Conservation (phyloP, 1,284 basidiomycete species). For the Pascua guehoae region DNA sequence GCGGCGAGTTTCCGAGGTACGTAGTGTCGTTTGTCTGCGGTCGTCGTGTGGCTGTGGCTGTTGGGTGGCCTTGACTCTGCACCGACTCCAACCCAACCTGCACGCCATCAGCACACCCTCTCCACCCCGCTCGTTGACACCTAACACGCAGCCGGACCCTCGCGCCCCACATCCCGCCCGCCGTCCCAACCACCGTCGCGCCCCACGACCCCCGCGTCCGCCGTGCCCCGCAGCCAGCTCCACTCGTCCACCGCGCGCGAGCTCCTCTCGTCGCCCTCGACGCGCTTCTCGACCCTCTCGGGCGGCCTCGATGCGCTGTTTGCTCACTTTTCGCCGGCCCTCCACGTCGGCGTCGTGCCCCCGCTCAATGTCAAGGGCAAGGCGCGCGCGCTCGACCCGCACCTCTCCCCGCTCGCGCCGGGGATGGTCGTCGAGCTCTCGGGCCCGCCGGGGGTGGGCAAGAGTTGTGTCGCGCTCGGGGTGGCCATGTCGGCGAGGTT, state of each 20-base stretch:
- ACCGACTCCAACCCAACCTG: neutral
- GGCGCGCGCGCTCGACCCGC: slow-evolving; percentile 3
- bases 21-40: neutral
- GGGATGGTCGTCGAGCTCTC: slow-evolving; percentile 45
- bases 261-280: slow-evolving; percentile 20
- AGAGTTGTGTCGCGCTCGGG: slow-evolving; percentile 34
- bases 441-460: slow-evolving; percentile 46
- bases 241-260: slow-evolving; percentile 27
- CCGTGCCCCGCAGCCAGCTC: slow-evolving; percentile 1
- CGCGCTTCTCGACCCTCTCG: slow-evolving; percentile 36
- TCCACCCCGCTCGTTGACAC: neutral
- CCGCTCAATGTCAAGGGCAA: slow-evolving; percentile 19
- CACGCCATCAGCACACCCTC: neutral
- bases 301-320: slow-evolving; percentile 36
- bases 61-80: too few relatives aligned
- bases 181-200: neutral
- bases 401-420: slow-evolving; percentile 15
- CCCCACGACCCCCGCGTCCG: neutral
- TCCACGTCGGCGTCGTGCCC: neutral
- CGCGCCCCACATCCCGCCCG: neutral
- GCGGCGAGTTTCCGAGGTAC: slow-evolving; percentile 20
- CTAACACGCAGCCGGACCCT: slow-evolving; percentile 8
- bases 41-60: neutral
- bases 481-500: slow-evolving; percentile 34
- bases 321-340: slow-evolving; percentile 9